Evolutionary conservation across 352 stramenopile genomes (phyloP).

Genomic region (Globisporangium rhizosaccharum): DNA sequence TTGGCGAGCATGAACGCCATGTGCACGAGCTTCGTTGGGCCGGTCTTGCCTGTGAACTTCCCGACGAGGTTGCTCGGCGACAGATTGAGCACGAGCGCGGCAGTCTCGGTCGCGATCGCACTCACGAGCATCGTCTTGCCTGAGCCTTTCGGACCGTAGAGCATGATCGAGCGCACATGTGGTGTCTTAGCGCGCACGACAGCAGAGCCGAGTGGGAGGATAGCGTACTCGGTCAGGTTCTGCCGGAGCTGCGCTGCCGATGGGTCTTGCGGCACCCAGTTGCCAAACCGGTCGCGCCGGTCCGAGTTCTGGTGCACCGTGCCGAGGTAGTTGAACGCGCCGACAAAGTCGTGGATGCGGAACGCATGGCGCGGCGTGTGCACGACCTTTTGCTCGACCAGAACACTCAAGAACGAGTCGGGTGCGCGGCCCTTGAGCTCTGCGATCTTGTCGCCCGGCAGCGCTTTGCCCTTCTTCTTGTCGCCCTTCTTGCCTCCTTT

Average conservation of each 20-base stretch:
- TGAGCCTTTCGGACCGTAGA: conserved; percentile 89
- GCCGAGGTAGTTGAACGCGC: conserved; percentile 90
- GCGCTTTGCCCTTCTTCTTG: conserved; percentile 64
- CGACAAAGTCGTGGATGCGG: conserved; percentile 80
- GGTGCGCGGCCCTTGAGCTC: conserved; percentile 87
- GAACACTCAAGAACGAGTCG: conserved; percentile 86
- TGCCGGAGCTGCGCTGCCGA: conserved; percentile 89
- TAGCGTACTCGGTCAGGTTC: conserved; percentile 87
- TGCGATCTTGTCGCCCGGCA: conserved; percentile 89
- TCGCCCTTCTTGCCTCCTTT: conserved; percentile 32
- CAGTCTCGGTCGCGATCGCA: conserved; percentile 89
- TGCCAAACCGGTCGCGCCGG: conserved; percentile 57
- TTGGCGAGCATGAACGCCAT: conserved; percentile 93
- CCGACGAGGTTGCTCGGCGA: conserved; percentile 89
- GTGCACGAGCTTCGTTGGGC: conserved; percentile 90
- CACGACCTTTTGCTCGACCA: conserved; percentile 89
- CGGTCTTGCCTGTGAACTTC: conserved; percentile 91
- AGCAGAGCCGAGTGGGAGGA: conserved; percentile 82
- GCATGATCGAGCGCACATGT: conserved; percentile 86
- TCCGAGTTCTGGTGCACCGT: conserved; percentile 64
- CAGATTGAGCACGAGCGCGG: conserved; percentile 94
- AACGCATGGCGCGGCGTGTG: conserved; percentile 36
- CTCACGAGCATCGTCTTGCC: conserved; percentile 93
- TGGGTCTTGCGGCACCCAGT: conserved; percentile 90
- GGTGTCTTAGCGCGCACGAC: conserved; percentile 71